Base-by-base conservation (phyloP, 768 basidiomycete genomes). In the Lyophyllum shimeji region DNA sequence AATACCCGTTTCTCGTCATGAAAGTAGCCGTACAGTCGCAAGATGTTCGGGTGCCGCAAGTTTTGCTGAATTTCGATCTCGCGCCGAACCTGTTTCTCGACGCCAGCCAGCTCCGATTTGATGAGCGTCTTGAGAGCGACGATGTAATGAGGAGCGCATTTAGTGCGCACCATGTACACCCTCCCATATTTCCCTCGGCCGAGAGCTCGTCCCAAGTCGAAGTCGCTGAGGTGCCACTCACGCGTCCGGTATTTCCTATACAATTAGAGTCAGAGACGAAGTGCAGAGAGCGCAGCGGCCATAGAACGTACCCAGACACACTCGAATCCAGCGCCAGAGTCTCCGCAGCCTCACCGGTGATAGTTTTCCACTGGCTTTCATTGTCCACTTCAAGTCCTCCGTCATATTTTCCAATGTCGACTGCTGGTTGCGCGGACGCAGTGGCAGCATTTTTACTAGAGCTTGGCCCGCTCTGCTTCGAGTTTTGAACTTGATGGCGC, bases 61-160 rank as follows among this genome's bases (percentile, higher is more conserved):
- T 98, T 95, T 67, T 93, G 90, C 65, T 98, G 96, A 55, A 99
- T 98, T 71, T 98, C 97, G 63, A 99, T 98, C 71, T 99, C 97
- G 45, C 97, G 83, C 34, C 97, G 84, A 59, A 95, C 90, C 69
- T 99, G 97, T 69, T 95, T 98, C 77, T 98, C 96, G 44, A 98
- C 94, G 61, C 86, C 85, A 58, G 98, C 84, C 66, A 99, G 89
- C 71, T 99, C 97, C 46, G 89, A 88, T 75, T 98, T 99, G 81
- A 95, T 93, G 53, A 98, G 80, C 57, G 92, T 95, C 73, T 98
- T 98, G 72, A 98, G 85, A 17, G 96, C 96, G 65, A 98, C 83
- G 69, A 97, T 96, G 76, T 91, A 98, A 55, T 87, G 83, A 0
- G 94, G 93, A 54, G 86, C 82, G 55, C 76, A 69, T 69, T 95